phyloP scores from a whole-genome alignment of 148 eudicot species.

The Rhododendron molle region DNA sequence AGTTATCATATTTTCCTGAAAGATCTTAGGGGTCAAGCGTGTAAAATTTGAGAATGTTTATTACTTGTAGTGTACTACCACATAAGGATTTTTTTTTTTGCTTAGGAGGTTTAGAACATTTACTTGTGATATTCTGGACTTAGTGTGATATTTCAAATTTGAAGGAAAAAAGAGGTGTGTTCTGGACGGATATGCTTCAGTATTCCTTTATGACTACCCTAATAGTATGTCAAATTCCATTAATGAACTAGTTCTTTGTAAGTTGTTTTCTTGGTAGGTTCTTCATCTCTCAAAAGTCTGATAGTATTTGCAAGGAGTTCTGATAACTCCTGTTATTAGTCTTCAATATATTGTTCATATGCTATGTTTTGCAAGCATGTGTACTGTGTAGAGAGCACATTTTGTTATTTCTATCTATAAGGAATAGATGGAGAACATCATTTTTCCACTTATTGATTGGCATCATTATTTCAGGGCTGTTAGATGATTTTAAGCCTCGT shows the following conservation, averaged over 20 bases:
- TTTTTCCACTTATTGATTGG: not conserved
- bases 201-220: not conserved
- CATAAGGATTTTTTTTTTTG: not conserved
- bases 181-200: not conserved
- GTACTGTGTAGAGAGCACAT: not conserved
- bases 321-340: not conserved
- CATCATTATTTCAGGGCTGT: conserved; percentile 32
- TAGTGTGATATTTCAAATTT: not conserved
- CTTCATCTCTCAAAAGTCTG: not conserved
- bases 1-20: not conserved
- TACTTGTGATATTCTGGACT: not conserved
- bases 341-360: not conserved
- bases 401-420: not conserved
- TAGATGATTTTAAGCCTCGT: conserved; percentile 17
- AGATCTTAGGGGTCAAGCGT: not conserved
- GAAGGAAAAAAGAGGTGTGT: not conserved
- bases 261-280: not conserved
- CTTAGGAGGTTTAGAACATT: not conserved
- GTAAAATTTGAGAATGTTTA: not conserved
- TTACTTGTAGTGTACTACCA: not conserved
- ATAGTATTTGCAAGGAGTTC: not conserved
- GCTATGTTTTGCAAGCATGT: too few relatives aligned
- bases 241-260: not conserved
- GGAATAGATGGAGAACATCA: not conserved
- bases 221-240: not conserved